Evolutionary conservation across 768 basidiomycete genomes (phyloP).

Genomic region (Termitomyces sp.): DNA sequence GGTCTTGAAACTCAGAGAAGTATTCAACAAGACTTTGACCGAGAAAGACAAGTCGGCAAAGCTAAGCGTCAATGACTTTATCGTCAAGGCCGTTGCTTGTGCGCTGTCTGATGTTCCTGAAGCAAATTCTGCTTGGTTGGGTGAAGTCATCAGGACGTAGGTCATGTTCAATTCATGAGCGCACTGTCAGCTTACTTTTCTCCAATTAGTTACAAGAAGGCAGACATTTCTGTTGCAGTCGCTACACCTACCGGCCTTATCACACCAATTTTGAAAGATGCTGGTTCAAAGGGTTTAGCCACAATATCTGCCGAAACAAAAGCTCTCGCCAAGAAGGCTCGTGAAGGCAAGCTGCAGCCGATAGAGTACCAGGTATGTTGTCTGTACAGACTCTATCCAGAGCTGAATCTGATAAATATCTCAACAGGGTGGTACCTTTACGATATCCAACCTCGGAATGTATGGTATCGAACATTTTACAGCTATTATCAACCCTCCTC

Average conservation of each 20-base stretch:
- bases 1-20: slow-evolving; percentile 86
- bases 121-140: slow-evolving; percentile 96
- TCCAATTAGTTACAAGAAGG: slow-evolving; percentile 77
- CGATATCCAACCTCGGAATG: slow-evolving; percentile 99
- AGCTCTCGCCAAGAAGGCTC: slow-evolving; percentile 88
- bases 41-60: slow-evolving; percentile 90
- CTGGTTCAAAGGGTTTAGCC: slow-evolving; percentile 87
- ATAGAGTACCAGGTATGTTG: slow-evolving; percentile 84
- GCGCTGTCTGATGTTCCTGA: slow-evolving; percentile 95
- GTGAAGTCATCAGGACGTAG: slow-evolving; percentile 91
- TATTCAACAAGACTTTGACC: slow-evolving; percentile 86
- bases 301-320: slow-evolving; percentile 92
- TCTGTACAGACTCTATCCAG: background rate
- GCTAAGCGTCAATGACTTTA: slow-evolving; percentile 96
- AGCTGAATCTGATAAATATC: slow-evolving; percentile 1
- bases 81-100: slow-evolving; percentile 90
- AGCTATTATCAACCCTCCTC: slow-evolving; percentile 98
- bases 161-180: slow-evolving; percentile 22
- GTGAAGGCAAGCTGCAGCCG: slow-evolving; percentile 93
- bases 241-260: slow-evolving; percentile 95
- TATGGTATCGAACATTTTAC: slow-evolving; percentile 93
- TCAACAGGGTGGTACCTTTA: slow-evolving; percentile 89
- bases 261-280: slow-evolving; percentile 95
- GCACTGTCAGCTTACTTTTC: background rate
- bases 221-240: slow-evolving; percentile 95